phyloP scores from a whole-genome alignment of 2,329 filamentous ascomycete genomes.

The Scopulariopsis brevicaulis region DNA sequence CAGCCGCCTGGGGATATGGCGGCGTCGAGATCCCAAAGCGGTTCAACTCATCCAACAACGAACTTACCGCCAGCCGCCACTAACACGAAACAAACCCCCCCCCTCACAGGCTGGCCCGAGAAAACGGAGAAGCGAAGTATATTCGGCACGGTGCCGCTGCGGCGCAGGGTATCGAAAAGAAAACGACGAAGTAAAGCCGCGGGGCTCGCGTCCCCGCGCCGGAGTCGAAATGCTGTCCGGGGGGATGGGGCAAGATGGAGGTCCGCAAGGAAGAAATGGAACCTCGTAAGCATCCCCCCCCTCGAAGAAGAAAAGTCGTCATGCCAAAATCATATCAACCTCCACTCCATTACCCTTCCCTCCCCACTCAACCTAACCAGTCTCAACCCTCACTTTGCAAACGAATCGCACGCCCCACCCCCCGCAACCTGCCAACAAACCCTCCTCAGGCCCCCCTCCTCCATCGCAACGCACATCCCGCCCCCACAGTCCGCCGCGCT shows the following conservation, averaged over 20 bases:
- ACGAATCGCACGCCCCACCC: not conserved
- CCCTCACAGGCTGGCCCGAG: not conserved
- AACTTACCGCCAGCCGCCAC: no score
- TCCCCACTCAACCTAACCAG: not conserved
- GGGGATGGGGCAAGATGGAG: not conserved
- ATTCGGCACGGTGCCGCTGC: constrained; percentile 3
- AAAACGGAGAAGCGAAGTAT: not conserved
- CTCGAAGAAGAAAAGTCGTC: not conserved
- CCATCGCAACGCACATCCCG: not conserved
- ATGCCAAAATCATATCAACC: not conserved
- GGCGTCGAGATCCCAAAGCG: no score
- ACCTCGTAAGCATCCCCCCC: not conserved
- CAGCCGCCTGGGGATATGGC: no score
- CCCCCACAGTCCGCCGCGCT: not conserved
- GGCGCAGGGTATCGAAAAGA: constrained; percentile 3
- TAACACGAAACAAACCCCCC: no score
- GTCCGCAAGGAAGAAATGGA: not conserved
- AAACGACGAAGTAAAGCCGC: not conserved
- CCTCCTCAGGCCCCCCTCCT: not conserved
- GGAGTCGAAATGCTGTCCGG: not conserved
- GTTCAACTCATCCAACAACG: no score
- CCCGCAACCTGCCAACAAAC: constrained; percentile 2
- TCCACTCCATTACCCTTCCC: not conserved
- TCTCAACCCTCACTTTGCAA: not conserved
- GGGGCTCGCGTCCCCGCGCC: not conserved